These are phyloP conservation scores for Platanus orientalis DNA, from an alignment of 164 flowering plant species.

Conservation along the genomic window DNA sequence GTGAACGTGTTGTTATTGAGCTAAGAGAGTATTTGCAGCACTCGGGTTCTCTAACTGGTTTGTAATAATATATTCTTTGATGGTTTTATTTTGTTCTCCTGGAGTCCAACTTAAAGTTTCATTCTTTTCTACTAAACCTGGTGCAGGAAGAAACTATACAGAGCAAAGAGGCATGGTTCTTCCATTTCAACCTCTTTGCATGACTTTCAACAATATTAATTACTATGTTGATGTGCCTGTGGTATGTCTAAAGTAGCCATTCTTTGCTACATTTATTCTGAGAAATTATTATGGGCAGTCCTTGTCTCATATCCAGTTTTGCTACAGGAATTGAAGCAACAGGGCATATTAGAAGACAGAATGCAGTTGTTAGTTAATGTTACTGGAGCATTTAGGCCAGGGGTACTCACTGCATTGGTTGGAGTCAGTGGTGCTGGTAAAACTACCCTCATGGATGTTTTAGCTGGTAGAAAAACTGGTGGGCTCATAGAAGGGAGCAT, in stretches of 20 bases:
- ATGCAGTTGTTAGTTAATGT: conserved; percentile 79
- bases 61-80: conserved; percentile 5
- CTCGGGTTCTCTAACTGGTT: conserved; percentile 66
- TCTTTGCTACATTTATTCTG: neutral
- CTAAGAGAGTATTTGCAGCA: conserved; percentile 58
- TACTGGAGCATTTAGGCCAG: conserved; percentile 96
- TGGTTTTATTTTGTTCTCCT: neutral
- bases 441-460: conserved; percentile 98
- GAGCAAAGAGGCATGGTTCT: conserved; percentile 89
- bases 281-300: neutral
- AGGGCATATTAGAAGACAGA: conserved; percentile 75
- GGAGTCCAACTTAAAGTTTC: neutral
- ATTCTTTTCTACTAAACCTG: conserved; percentile 2
- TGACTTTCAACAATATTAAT: conserved; percentile 89
- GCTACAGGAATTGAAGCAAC: conserved; percentile 84
- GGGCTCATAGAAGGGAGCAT: conserved; percentile 85
- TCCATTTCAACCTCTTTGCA: conserved; percentile 90
- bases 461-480: conserved; percentile 98
- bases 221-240: conserved; percentile 85
- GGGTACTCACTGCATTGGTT: conserved; percentile 92
- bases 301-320: conserved; percentile 13
- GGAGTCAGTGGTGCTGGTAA: conserved; percentile 99
- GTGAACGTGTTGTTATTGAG: conserved; percentile 51
- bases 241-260: conserved; percentile 39
- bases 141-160: conserved; percentile 48